Conservation (phyloP, 768 basidiomycete species). For the Chalciporus sphaerocephalus region DNA sequence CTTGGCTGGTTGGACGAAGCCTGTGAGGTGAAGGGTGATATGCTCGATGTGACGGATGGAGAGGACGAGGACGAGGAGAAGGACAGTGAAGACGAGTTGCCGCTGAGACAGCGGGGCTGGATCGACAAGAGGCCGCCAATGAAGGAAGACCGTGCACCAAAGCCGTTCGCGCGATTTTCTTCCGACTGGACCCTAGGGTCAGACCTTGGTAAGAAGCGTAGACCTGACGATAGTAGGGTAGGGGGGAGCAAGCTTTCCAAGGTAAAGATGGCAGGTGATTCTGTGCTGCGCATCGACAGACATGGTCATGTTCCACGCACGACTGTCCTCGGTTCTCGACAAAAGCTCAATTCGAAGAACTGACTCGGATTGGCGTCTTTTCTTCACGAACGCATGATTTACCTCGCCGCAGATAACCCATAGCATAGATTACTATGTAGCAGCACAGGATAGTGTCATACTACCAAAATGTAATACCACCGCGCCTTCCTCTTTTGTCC, state of each 20-base stretch:
- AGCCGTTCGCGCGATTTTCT: conserved; percentile 7
- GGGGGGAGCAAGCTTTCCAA: conserved; percentile 23
- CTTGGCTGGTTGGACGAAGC: conserved; percentile 28
- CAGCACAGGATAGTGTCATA: no score
- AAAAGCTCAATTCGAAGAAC: conserved; percentile 30
- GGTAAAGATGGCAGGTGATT: conserved; percentile 14
- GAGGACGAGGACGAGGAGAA: conserved; percentile 10
- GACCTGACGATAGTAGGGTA: conserved; percentile 4
- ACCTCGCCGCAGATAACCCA: not conserved
- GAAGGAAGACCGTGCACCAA: conserved; percentile 5
- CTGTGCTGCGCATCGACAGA: conserved; percentile 21
- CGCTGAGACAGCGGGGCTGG: conserved; percentile 7
- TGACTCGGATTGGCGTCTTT: conserved; percentile 10
- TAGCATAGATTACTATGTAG: no score
- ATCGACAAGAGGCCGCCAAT: not conserved
- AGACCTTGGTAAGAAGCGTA: conserved; percentile 13
- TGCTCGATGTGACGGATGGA: conserved; percentile 12
- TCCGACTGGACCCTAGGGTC: conserved; percentile 23
- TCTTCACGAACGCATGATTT: not conserved
- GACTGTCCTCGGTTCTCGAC: conserved; percentile 27
- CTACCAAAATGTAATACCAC: no score
- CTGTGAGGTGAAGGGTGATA: conserved; percentile 27
- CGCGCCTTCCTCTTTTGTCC: not conserved
- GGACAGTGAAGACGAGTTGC: conserved; percentile 21
- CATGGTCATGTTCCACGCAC: conserved; percentile 22